Evolutionary conservation across 306 rosid genomes (phyloP), one percentile per base, ranked within the genome.

Genomic region (Medicago ruthenica): DNA sequence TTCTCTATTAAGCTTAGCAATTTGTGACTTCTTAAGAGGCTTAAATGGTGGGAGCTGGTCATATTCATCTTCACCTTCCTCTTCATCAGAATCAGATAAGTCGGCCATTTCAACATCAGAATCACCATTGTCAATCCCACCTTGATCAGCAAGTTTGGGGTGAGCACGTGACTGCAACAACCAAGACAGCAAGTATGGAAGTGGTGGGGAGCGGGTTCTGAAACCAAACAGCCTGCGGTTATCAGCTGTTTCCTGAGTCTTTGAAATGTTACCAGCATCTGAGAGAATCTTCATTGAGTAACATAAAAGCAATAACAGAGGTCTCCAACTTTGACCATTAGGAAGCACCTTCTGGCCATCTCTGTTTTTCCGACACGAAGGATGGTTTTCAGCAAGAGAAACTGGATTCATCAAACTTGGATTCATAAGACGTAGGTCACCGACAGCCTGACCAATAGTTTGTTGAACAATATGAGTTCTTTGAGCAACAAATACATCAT

Each of bases 331-430:
- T 80, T 87, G 95, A 61, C 99, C 99, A 81, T 95, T 95, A 9
- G 99, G 99, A 83, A 95, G 99, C 62, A 95, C 96, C 86, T 89
- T 92, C 81, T 92, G 88, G 40, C 97, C 97, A 80, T 92, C 97
- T 81, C 99, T 87, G 55, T 94, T 95, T 86, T 92, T 95, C 9
- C 99, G 87, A 83, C 99, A 95, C 18, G 96, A 90, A 40, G 96
- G 96, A 67, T 96, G 99, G 83, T 96, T 96, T 85, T 96, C 99
- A 61, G 89, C 98, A 21, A 96, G 96, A 24, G 98, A 84, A 63
- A 92, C 89, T 4, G 97, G 97, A 81, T 88, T 95, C 98, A 92
- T 89, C 66, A 83, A 73, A 76, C 88, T 85, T 11, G 99, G 97
- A 86, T 83, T 96, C 88, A 91, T 87, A 39, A 90, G 83, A 20